phyloP scores from a whole-genome alignment of 768 basidiomycete species.

The Rhodosporidiobolus odoratus region DNA sequence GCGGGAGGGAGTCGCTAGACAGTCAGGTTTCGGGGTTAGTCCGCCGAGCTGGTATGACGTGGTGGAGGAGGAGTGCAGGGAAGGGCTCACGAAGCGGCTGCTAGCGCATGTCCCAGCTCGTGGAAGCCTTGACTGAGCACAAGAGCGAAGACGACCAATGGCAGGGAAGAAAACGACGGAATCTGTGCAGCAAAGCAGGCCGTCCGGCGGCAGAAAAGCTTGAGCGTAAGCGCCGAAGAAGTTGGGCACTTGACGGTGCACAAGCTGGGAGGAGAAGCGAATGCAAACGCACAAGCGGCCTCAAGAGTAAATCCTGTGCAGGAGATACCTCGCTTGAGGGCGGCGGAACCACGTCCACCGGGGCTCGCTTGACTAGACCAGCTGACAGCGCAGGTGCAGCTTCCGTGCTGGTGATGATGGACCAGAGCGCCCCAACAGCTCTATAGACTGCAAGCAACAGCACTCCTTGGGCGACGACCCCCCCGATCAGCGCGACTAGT shows the following conservation, averaged over 20 bases:
- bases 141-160: slow-evolving; percentile 3
- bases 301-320: slow-evolving; percentile 3
- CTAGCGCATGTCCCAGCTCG: slow-evolving; percentile 27
- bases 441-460: slow-evolving; percentile 3
- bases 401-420: not conserved
- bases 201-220: not conserved
- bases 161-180: slow-evolving; percentile 1
- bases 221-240: not conserved
- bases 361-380: not conserved
- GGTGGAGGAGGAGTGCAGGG: not conserved
- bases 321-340: not conserved
- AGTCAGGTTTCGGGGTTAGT: not conserved
- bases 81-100: slow-evolving; percentile 11
- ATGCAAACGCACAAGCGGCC: slow-evolving; percentile 13
- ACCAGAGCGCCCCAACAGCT: not conserved
- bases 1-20: slow-evolving; percentile 7
- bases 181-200: slow-evolving; percentile 1
- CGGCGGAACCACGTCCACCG: too few species aligned
- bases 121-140: slow-evolving; percentile 20
- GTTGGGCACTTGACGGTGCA: too few species aligned
- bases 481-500: not conserved
- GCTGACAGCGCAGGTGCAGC: not conserved
- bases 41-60: not conserved
- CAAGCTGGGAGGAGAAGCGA: not conserved
- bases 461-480: not conserved